Evolutionary conservation across 1,139 yeast genomes (phyloP).

Genomic region (Saccharomycopsis hybrid): DNA sequence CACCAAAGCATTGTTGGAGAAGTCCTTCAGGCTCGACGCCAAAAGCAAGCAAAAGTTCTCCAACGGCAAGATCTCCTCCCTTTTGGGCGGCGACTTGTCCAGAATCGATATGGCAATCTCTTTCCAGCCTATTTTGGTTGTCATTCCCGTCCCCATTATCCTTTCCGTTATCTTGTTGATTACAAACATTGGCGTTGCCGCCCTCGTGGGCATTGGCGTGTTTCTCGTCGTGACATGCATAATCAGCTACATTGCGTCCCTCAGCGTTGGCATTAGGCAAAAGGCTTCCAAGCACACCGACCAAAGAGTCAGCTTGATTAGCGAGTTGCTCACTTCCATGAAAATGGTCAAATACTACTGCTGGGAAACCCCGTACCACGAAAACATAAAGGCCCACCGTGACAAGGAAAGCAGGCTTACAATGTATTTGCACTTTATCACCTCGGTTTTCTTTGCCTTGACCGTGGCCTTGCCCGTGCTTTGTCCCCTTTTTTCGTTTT

Average conservation of each 20-base stretch:
- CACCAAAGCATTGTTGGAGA: slow-evolving; percentile 35
- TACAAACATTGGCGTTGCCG: slow-evolving; percentile 58
- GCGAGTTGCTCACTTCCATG: slow-evolving; percentile 59
- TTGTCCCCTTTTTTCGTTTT: slow-evolving; percentile 42
- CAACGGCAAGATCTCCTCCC: slow-evolving; percentile 48
- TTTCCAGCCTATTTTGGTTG: slow-evolving; percentile 53
- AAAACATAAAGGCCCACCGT: slow-evolving; percentile 34
- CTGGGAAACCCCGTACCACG: slow-evolving; percentile 62
- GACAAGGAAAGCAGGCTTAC: slow-evolving; percentile 36
- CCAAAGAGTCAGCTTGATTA: slow-evolving; percentile 49
- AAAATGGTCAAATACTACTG: slow-evolving; percentile 66
- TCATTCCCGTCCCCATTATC: slow-evolving; percentile 49
- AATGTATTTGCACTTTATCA: slow-evolving; percentile 36
- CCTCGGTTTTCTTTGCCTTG: slow-evolving; percentile 39
- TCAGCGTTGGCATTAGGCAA: slow-evolving; percentile 34
- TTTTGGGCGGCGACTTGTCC: slow-evolving; percentile 67
- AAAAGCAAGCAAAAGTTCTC: slow-evolving; percentile 37
- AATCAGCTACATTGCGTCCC: slow-evolving; percentile 27
- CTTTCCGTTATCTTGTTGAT: slow-evolving; percentile 52
- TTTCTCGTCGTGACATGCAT: slow-evolving; percentile 23
- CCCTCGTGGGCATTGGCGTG: slow-evolving; percentile 53
- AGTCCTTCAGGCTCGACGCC: slow-evolving; percentile 35
- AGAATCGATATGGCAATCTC: slow-evolving; percentile 65
- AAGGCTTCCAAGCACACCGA: slow-evolving; percentile 48
- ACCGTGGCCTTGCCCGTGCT: slow-evolving; percentile 32